Evolutionary conservation across 768 basidiomycete genomes (phyloP), one percentile per base, ranked within the genome.

Genomic region (Russula compacta): DNA sequence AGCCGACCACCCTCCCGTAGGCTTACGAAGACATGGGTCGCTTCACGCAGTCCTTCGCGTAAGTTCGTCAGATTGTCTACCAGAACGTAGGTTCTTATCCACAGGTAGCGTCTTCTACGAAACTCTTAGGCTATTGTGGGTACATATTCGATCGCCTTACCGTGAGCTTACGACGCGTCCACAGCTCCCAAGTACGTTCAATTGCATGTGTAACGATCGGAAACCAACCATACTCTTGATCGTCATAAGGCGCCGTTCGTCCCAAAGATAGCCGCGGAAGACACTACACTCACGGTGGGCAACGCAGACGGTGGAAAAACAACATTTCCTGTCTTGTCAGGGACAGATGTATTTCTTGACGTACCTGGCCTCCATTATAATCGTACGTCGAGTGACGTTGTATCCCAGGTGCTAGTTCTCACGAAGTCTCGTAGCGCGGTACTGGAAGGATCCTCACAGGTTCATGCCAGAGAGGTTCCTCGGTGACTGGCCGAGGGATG

Each of bases 391-490:
- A 12, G 6, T n/a, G 1, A 17, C 14, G 7, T 21, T 24, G 3
- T 24, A 38, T 36, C 19, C 10, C 2, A 3, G 19, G 6, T 14
- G 15, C 4, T 24, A 0, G 47, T 21, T 35, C 49, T 53, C 38
- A 60, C 9, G 33, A 9, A 11, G 33, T 42, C n/a, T 19, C 36
- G 17, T 62, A 83, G 82, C 82, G 32, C 75, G 76, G 39, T 82
- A 82, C 67, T 84, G 83, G 82, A 69, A 78, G 53, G 75, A 83
- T 47, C 82, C 83, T 3, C 63, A 78, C 35, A 65, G 65, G 8
- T 84, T 82, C 69, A 74, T 73, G 17, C 75, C 75, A 6, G 68
- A 69, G 39, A 66, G 75, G 33, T 75, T 75, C 63, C 56, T 74
- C 2, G 66, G 66, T 24, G 69, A 70, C 52, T 75, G 69, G 67